phyloP scores from a whole-genome alignment of 768 basidiomycete species.

The Porphyrellus cyaneotinctus region DNA sequence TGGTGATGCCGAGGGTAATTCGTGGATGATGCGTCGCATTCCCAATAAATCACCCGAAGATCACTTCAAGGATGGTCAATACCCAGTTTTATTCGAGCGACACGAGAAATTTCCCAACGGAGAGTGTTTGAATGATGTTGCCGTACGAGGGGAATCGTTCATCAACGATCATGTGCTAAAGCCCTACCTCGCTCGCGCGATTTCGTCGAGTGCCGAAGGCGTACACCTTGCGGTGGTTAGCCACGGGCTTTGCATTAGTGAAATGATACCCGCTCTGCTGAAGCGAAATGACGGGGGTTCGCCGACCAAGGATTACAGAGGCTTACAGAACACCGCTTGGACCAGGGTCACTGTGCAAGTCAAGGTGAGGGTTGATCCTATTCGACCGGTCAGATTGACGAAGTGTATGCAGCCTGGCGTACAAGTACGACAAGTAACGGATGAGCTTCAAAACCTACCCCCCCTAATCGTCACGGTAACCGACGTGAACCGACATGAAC shows the following conservation, averaged over 20 bases:
- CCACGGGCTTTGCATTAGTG: slow-evolving; percentile 68
- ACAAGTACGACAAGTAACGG: slow-evolving; percentile 19
- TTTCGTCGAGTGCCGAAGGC: slow-evolving; percentile 35
- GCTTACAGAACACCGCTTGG: slow-evolving; percentile 71
- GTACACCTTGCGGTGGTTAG: slow-evolving; percentile 66
- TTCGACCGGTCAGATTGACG: background rate
- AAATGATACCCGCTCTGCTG: slow-evolving; percentile 51
- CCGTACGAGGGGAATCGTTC: slow-evolving; percentile 46
- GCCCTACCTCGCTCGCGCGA: slow-evolving; percentile 48
- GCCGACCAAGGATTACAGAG: slow-evolving; percentile 36
- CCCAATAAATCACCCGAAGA: slow-evolving; percentile 37
- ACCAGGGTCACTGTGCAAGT: slow-evolving; percentile 49
- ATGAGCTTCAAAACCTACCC: slow-evolving; percentile 24
- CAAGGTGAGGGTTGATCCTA: slow-evolving; percentile 34
- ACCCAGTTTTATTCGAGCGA: slow-evolving; percentile 45
- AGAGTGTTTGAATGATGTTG: slow-evolving; percentile 67
- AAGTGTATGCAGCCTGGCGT: slow-evolving; percentile 27
- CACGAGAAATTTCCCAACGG: slow-evolving; percentile 60
- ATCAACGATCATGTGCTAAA: slow-evolving; percentile 49
- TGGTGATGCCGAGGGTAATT: slow-evolving; percentile 64
- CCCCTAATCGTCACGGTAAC: slow-evolving; percentile 44
- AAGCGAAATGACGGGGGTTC: slow-evolving; percentile 36
- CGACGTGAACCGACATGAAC: slow-evolving; percentile 52
- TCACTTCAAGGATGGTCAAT: slow-evolving; percentile 51
- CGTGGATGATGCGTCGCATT: slow-evolving; percentile 33